Evolutionary conservation across 1,139 yeast species (phyloP), one percentile per base, ranked within the genome.

Genomic region (Trichomonascaceae sp.): DNA sequence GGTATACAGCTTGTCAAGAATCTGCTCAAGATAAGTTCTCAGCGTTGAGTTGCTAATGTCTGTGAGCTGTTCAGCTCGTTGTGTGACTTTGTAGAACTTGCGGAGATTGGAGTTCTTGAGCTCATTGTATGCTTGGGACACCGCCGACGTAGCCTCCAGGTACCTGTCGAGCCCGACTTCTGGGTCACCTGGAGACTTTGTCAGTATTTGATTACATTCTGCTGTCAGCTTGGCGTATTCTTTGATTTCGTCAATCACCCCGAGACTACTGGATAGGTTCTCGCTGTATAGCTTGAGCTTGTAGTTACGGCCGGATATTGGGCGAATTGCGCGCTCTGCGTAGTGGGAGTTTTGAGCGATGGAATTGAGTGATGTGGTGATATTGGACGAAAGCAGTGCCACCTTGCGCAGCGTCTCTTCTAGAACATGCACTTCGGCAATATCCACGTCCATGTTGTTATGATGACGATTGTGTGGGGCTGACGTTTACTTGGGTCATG

Each of bases 371-470:
- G 84, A 73, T 26, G 60, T 55, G 13, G 73, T 64, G 36, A 85
- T 74, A 32, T 69, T 60, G 3, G 58, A 54, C 17, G 85, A 71
- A 27, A 84, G 56, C 14, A 65, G 67, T 30, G 69, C 68, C 4
- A 85, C 71, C 38, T 71, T 68, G 33, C 65, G 56, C 25, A 85
- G 62, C 37, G 80, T 77, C 48, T 80, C 92, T 37, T 80, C 80
- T 28, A 85, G 64, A 6, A 85, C 85, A 2, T 84, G 76, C 31
- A 82, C 76, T 46, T 84, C 95, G 2, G 92, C 87, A 52, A 80
- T 93, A 49, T 81, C 93, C 2, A 74, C 64, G 6, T 20, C 23
- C 23, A 20, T 20, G 11, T 20, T 20, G 6, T 20, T 6, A 11
- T 20, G 23, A 11, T 20, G 23, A n/a, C n/a, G n/a, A n/a, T n/a